These are phyloP conservation scores for Exophiala xenobiotica DNA, from an alignment of 2,329 filamentous ascomycete genomes.

Conservation along the genomic window DNA sequence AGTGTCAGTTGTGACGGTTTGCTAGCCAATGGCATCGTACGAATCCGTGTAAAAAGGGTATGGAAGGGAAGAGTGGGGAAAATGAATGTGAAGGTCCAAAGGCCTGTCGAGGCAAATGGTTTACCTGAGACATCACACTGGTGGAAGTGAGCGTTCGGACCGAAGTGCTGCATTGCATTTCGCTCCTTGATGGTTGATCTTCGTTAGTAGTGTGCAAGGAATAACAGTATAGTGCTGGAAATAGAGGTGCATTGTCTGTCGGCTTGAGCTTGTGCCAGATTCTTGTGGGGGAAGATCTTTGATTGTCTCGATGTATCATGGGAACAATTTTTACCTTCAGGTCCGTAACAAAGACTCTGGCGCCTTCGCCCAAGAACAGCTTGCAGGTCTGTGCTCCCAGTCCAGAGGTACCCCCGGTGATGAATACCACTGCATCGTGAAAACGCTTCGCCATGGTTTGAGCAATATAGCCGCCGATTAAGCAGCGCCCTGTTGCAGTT, in stretches of 20 bases:
- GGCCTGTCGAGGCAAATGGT: conserved; percentile 4
- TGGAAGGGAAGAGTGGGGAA: no score
- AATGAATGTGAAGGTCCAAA: no score
- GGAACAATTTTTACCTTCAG: conserved; percentile 12
- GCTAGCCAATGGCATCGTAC: conserved; percentile 5
- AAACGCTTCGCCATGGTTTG: conserved; percentile 11
- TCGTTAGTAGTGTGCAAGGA: conserved; percentile 10
- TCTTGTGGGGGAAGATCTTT: not conserved
- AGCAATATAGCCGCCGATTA: not conserved
- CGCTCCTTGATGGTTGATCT: conserved; percentile 8
- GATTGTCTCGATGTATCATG: conserved; percentile 2
- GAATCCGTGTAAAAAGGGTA: not conserved
- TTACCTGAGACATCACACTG: conserved; percentile 17
- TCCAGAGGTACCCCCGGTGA: conserved; percentile 18
- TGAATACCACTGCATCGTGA: conserved; percentile 10
- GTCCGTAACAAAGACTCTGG: conserved; percentile 17
- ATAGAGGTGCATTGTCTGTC: not conserved
- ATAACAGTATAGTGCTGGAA: not conserved
- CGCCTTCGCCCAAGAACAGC: conserved; percentile 12
- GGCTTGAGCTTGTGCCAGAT: not conserved
- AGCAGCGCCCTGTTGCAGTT: not conserved
- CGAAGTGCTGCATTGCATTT: conserved; percentile 13
- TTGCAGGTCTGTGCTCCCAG: conserved; percentile 18
- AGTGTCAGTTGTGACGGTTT: no score
- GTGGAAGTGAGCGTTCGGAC: conserved; percentile 17